phyloP scores from a whole-genome alignment of 441 rosid species.

The Dalechampia spathulata region DNA sequence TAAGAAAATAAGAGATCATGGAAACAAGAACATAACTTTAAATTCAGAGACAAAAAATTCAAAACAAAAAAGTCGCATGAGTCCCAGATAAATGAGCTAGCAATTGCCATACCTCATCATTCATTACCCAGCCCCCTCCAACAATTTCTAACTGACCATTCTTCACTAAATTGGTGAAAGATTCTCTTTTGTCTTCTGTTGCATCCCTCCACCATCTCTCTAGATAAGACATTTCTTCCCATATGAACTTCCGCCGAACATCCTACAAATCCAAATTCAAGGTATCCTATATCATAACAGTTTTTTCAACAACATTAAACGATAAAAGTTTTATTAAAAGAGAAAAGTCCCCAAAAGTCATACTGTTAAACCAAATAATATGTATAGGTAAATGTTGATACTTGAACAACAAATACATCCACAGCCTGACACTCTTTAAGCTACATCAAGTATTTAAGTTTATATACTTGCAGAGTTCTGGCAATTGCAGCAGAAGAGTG shows the following conservation, averaged over 20 bases:
- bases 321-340: not conserved
- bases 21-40: not conserved
- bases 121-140: slow-evolving; percentile 99
- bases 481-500: not conserved
- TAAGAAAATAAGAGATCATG: not conserved
- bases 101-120: slow-evolving; percentile 78
- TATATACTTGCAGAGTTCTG: not conserved
- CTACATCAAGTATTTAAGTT: not conserved
- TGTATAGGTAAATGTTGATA: not conserved
- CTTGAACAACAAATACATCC: not conserved
- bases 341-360: not conserved
- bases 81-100: slow-evolving; percentile 10
- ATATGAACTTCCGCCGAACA: slow-evolving; percentile 78
- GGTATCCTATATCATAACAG: slow-evolving; percentile 7
- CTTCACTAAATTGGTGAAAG: slow-evolving; percentile 64
- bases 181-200: slow-evolving; percentile 48
- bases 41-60: not conserved
- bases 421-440: not conserved
- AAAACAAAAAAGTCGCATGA: too few species aligned
- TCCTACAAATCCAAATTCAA: slow-evolving; percentile 46
- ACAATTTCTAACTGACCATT: slow-evolving; percentile 96
- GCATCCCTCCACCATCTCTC: slow-evolving; percentile 99
- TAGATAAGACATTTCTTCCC: slow-evolving; percentile 99
- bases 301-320: too few species aligned
- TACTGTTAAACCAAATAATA: not conserved